Conservation (phyloP, 1,139 yeast genomes). For the Hemisphaericaspora lyxosophila region DNA sequence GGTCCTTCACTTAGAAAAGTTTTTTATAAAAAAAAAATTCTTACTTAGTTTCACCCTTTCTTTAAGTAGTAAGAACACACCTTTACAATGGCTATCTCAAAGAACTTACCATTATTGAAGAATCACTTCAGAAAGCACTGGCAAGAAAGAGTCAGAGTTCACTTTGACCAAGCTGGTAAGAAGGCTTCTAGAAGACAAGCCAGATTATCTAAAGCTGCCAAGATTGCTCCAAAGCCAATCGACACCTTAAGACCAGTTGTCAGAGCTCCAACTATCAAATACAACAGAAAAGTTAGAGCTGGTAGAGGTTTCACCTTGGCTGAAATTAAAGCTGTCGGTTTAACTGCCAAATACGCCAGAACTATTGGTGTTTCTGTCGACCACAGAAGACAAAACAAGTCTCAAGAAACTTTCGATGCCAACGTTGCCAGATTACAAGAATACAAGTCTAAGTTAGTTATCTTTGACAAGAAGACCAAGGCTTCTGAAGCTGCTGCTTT, state of each 20-base stretch:
- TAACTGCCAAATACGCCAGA: slow-evolving; percentile 94
- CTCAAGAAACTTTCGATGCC: slow-evolving; percentile 90
- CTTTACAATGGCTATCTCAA: slow-evolving; percentile 78
- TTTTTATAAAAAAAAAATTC: slow-evolving; percentile 7
- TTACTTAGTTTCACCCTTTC: slow-evolving; percentile 3
- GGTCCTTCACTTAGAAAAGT: slow-evolving; percentile 3
- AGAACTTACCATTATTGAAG: slow-evolving; percentile 96
- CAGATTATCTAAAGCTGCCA: slow-evolving; percentile 92
- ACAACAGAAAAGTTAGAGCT: slow-evolving; percentile 99
- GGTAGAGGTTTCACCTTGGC: slow-evolving; percentile 99
- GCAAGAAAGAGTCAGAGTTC: slow-evolving; percentile 99
- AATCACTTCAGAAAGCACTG: slow-evolving; percentile 99
- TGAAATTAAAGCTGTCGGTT: slow-evolving; percentile 98
- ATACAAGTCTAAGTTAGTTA: slow-evolving; percentile 92
- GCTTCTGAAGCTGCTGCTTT: slow-evolving; percentile 69
- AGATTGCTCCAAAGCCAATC: slow-evolving; percentile 96
- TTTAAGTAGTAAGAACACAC: slow-evolving; percentile 9
- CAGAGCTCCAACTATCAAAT: slow-evolving; percentile 97
- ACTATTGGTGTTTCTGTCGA: slow-evolving; percentile 98
- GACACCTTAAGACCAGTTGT: slow-evolving; percentile 96
- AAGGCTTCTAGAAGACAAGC: slow-evolving; percentile 95
- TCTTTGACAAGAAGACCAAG: slow-evolving; percentile 86
- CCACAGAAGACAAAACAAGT: slow-evolving; percentile 99
- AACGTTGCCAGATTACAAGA: slow-evolving; percentile 97
- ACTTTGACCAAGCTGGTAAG: slow-evolving; percentile 99